phyloP scores from a whole-genome alignment of 139 green algal genomes.

The Chlorella sp. region DNA sequence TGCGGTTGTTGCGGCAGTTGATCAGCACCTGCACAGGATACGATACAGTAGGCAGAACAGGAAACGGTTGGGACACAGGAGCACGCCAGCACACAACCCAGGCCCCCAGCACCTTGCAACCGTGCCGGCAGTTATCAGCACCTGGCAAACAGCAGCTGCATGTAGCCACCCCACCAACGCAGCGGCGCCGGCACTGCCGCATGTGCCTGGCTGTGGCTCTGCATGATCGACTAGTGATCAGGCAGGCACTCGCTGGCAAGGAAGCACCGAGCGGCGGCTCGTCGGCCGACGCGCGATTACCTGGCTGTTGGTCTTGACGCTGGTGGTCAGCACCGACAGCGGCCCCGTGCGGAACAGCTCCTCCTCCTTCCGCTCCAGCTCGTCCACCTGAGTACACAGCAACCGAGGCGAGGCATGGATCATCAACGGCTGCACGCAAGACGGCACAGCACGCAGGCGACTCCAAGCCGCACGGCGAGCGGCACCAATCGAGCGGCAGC shows the following conservation, averaged over 20 bases:
- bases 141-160: too few species aligned
- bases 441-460: too few species aligned
- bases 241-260: too few species aligned
- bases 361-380: constrained; percentile 91
- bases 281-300: constrained; percentile 16
- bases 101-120: too few species aligned
- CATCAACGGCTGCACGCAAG: too few species aligned
- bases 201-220: neutral
- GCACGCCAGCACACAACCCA: too few species aligned
- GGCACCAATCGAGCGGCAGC: too few species aligned
- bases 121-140: too few species aligned
- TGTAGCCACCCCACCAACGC: neutral
- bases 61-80: too few species aligned
- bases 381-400: constrained; percentile 63
- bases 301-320: constrained; percentile 97
- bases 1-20: constrained; percentile 99
- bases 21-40: constrained; percentile 88
- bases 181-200: neutral
- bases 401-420: too few species aligned
- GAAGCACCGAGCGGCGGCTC: neutral
- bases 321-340: constrained; percentile 93
- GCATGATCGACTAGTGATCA: too few species aligned
- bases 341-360: constrained; percentile 93
- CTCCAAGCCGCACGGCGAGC: too few species aligned
- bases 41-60: neutral